Percentiles rank a stretch among this genome's conserved stretches.
phyloP scores from a whole-genome alignment of 164 flowering plant genomes.

The Stephania cephalantha region DNA sequence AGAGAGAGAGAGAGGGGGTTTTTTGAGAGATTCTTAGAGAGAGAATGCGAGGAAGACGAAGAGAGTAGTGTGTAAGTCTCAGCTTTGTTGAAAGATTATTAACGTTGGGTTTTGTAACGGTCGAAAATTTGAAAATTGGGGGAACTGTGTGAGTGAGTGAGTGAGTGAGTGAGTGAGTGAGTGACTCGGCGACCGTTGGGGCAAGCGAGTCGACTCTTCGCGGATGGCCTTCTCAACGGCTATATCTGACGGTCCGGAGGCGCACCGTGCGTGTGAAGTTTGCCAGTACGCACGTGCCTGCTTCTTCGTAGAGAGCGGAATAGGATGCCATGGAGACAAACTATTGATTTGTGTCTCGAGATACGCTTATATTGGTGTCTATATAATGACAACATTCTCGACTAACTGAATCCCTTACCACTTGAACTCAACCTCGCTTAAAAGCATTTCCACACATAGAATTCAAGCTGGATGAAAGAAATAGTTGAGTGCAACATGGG shows the following conservation, averaged over 20 bases:
- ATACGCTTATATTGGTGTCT: too few relatives aligned
- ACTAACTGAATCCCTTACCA: too few relatives aligned
- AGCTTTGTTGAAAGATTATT: conserved; percentile 12
- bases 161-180: too few relatives aligned
- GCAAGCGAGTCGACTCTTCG: background rate
- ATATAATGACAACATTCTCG: too few relatives aligned
- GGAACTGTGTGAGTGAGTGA: background rate
- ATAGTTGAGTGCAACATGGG: too few relatives aligned
- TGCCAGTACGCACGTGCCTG: background rate
- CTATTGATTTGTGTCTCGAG: too few relatives aligned
- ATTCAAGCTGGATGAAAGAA: too few relatives aligned
- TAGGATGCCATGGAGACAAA: too few relatives aligned
- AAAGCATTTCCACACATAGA: too few relatives aligned
- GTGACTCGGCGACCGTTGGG: background rate
- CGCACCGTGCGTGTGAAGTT: conserved; percentile 1
- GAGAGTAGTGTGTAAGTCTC: conserved; percentile 2
- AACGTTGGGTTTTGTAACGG: conserved; percentile 28
- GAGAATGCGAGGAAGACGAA: conserved; percentile 1
- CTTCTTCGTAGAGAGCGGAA: too few relatives aligned
- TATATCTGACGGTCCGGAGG: conserved; percentile 6
- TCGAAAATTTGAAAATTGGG: conserved; percentile 17
- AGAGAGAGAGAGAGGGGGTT: background rate
- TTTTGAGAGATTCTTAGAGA: background rate
- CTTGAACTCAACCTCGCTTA: too few relatives aligned
- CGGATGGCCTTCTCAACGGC: background rate